These are phyloP conservation scores for Epicoccum sorghinum DNA, from an alignment of 2,329 filamentous ascomycete genomes.

Conservation along the genomic window DNA sequence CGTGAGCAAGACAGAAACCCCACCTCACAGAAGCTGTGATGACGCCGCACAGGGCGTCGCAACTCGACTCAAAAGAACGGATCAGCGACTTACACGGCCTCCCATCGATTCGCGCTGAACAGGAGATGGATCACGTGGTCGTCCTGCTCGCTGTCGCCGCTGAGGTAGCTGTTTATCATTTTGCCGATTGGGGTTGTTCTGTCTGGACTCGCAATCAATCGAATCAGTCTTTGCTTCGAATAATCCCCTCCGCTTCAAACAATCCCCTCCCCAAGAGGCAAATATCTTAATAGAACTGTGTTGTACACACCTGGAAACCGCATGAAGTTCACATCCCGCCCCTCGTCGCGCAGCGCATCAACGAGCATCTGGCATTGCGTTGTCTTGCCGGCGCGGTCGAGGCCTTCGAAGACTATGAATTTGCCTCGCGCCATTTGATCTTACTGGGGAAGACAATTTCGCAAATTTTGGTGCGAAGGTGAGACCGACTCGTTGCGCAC, in stretches of 20 bases:
- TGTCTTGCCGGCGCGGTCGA: constrained; percentile 90
- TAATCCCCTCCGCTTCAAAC: too few relatives aligned
- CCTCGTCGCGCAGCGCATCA: constrained; percentile 57
- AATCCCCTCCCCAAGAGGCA: too few relatives aligned
- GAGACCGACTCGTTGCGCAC: too few relatives aligned
- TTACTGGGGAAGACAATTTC: too few relatives aligned
- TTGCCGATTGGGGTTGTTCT: constrained; percentile 82
- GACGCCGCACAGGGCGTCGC: not conserved
- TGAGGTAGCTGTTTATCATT: constrained; percentile 85
- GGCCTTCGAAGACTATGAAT: constrained; percentile 83
- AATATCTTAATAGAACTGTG: too few relatives aligned
- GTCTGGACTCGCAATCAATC: constrained; percentile 57
- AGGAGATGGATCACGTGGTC: constrained; percentile 90
- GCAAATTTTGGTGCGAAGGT: too few relatives aligned
- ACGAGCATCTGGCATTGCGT: constrained; percentile 80
- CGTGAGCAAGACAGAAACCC: not conserved
- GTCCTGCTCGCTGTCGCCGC: constrained; percentile 72
- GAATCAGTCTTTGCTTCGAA: too few relatives aligned
- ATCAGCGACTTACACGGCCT: constrained; percentile 54
- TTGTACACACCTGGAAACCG: constrained; percentile 66
- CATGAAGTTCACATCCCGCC: constrained; percentile 62
- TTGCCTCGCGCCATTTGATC: constrained; percentile 68
- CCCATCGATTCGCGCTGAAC: constrained; percentile 92
- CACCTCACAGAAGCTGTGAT: too few relatives aligned
- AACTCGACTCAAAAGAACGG: not conserved